A percentile compares a stretch with the other conserved stretches of the same genome.
These are phyloP conservation scores for Lippia alba DNA, from an alignment of 305 asterid species.

Conservation along the genomic window DNA sequence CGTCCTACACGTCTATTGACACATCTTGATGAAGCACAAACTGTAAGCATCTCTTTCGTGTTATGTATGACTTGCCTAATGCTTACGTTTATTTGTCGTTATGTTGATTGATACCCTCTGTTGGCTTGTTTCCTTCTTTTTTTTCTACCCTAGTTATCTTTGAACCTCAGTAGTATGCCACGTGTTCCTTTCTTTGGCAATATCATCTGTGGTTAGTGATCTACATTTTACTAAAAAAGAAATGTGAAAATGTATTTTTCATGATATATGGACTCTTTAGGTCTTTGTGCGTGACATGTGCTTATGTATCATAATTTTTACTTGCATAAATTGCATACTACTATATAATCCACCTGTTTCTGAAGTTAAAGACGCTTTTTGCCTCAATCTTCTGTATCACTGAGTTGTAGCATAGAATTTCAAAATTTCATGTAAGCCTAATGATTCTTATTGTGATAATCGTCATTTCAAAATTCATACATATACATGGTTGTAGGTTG, in stretches of 20 bases:
- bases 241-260: not conserved
- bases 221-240: constrained; percentile 17
- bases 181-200: not conserved
- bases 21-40: constrained; percentile 53
- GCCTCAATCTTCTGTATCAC: constrained; percentile 1
- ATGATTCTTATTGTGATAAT: constrained; percentile 21
- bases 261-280: not conserved
- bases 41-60: constrained; percentile 44
- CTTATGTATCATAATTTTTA: not conserved
- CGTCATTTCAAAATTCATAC: constrained; percentile 24
- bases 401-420: constrained; percentile 6
- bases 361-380: not conserved
- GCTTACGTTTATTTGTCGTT: not conserved
- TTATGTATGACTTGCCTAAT: constrained; percentile 25
- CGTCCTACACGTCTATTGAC: constrained; percentile 66
- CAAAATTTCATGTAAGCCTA: constrained; percentile 12
- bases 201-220: constrained; percentile 17
- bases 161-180: constrained; percentile 12
- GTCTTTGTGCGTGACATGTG: constrained; percentile 7
- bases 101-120: constrained; percentile 23
- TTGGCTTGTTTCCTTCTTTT: constrained; percentile 12
- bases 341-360: not conserved
- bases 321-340: constrained; percentile 18
- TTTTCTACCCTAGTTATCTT: constrained; percentile 16
- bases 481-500: constrained; percentile 45